Conservation (phyloP, 2,329 filamentous ascomycete genomes). For the Verticillium dahliae region DNA sequence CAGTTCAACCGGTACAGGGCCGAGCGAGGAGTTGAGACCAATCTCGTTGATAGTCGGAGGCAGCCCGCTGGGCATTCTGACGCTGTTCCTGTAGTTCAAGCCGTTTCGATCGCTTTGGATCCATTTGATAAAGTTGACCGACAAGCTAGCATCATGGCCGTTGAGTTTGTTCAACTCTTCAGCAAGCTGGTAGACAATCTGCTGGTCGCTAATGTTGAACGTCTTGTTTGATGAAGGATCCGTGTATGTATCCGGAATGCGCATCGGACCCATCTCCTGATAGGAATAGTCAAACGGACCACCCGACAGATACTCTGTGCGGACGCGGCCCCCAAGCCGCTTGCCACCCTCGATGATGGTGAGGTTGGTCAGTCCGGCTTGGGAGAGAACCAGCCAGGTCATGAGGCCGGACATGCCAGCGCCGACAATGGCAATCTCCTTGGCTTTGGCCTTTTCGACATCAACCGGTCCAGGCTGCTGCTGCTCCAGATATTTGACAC, state of each 20-base stretch:
- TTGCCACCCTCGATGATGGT: constrained; percentile 55
- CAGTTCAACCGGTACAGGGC: constrained; percentile 19
- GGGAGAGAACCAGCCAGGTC: constrained; percentile 43
- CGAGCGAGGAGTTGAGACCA: constrained; percentile 33
- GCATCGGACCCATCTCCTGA: constrained; percentile 62
- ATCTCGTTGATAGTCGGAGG: constrained; percentile 46
- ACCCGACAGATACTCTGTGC: constrained; percentile 55
- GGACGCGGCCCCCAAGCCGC: constrained; percentile 57
- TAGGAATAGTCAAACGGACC: constrained; percentile 58
- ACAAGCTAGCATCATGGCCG: constrained; percentile 35
- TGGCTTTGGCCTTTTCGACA: constrained; percentile 46
- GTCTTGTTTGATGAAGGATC: constrained; percentile 47
- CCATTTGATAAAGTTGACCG: constrained; percentile 58
- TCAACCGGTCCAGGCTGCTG: constrained; percentile 48
- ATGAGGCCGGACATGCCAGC: constrained; percentile 61
- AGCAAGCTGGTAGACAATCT: constrained; percentile 58
- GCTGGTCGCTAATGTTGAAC: constrained; percentile 53
- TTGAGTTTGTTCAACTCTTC: constrained; percentile 55
- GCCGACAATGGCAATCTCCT: constrained; percentile 58
- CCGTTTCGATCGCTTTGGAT: constrained; percentile 50
- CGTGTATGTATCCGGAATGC: constrained; percentile 49
- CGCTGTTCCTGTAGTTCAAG: constrained; percentile 39
- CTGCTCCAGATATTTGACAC: constrained; percentile 50
- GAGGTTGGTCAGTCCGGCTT: constrained; percentile 51
- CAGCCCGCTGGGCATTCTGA: constrained; percentile 41